Evolutionary conservation across 495 filamentous ascomycete species (phyloP), one percentile per base, ranked within the genome.

Genomic region (Lophiotrema nucula): DNA sequence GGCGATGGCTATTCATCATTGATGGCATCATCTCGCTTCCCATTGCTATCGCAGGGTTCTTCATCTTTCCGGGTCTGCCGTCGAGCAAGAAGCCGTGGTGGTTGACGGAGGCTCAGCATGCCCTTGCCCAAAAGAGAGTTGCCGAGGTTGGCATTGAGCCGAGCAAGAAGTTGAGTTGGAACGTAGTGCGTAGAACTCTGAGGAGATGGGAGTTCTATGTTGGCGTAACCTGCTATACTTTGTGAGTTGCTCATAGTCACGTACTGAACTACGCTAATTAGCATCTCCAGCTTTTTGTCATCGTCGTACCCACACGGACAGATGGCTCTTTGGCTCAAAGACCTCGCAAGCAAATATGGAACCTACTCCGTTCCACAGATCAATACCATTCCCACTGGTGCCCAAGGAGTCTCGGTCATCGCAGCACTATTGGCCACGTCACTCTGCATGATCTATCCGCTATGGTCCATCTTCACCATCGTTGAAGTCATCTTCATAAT

Each of bases 1-100:
- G 80, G 78, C 76, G 77, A 44, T 90, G 87, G 87, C 71, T 90
- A 11, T 90, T 89, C 77, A 85, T 90, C 62, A 88, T 92, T 45
- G 88, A 90, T 67, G 88, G 88, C 47, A 79, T 73, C 21, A 70
- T 71, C 53, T 80, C 81, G 1, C 73, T 83, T 35, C 73, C 73
- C 0, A 69, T 83, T 31, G 81, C 80, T 25, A 62, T 78, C 8
- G 65, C 69, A 18, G 76, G 81, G 24, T 79, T 76, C 56, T 83
- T 84, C 59, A 71, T 89, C 28, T 72, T 92, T 16, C 88, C 88
- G 6, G 84, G 91, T 68, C 89, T 89, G 56, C 89, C 88, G 16
- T 74, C 81, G n/a, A 89, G 87, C 39, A 90, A 86, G 2, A 68
- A 63, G 16, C 48, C 49, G 18, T 60, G 56, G 56, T 60, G 49